Evolutionary conservation across 495 filamentous ascomycete genomes (phyloP).

Genomic region (Polyplosphaeria fusca): DNA sequence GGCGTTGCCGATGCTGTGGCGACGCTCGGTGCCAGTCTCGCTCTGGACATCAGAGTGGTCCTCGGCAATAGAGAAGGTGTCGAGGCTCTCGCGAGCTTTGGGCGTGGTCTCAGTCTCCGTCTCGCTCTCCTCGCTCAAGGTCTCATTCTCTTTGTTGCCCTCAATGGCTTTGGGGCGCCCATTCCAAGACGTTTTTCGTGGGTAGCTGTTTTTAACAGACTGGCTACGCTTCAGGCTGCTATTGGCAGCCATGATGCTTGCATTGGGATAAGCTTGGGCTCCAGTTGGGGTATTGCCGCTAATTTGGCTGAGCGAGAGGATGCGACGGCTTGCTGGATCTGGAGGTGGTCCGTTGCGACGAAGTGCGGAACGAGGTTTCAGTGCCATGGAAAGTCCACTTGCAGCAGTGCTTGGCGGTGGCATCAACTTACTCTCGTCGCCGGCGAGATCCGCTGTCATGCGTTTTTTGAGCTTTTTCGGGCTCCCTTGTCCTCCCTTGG

Average conservation of each 20-base stretch:
- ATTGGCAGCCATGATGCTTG: conserved; percentile 42
- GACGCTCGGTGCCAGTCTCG: conserved; percentile 53
- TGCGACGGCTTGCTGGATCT: conserved; percentile 63
- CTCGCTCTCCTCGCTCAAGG: conserved; percentile 44
- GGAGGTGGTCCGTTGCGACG: conserved; percentile 36
- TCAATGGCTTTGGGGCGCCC: conserved; percentile 39
- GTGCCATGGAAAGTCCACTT: conserved; percentile 39
- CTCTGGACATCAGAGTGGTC: conserved; percentile 52
- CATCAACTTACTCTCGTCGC: conserved; percentile 41
- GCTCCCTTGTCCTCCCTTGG: conserved; percentile 48
- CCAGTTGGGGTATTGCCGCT: conserved; percentile 67
- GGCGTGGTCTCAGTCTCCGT: conserved; percentile 23
- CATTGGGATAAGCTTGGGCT: conserved; percentile 56
- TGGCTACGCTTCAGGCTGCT: conserved; percentile 56
- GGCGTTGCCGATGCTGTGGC: conserved; percentile 29
- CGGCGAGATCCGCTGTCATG: conserved; percentile 54
- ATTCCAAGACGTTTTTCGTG: conserved; percentile 75
- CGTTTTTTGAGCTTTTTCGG: conserved; percentile 56
- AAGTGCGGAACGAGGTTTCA: conserved; percentile 44
- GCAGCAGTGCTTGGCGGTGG: conserved; percentile 38
- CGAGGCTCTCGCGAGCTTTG: conserved; percentile 1
- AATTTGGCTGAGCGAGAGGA: conserved; percentile 85
- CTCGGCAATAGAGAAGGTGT: conserved; percentile 36
- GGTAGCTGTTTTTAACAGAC: conserved; percentile 61
- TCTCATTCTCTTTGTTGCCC: conserved; percentile 60